Base-by-base conservation (phyloP, 2,329 filamentous ascomycete genomes). In the Epichloe gansuensis region DNA sequence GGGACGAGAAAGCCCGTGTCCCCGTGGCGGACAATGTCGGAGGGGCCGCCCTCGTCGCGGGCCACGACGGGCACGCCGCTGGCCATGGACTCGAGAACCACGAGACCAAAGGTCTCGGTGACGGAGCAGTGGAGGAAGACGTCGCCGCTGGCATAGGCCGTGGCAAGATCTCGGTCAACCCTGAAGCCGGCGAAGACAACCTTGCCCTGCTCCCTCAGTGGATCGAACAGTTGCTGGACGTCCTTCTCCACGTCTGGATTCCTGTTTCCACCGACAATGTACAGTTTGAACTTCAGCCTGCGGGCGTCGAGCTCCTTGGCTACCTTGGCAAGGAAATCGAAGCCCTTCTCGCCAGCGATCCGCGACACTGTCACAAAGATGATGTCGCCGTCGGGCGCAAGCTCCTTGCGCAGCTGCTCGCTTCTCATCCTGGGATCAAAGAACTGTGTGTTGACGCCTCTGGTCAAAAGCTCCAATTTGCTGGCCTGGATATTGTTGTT, bases 121-220 rank as follows among this genome's bases (percentile, higher is more conserved):
- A 86, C 71, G 23, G 80, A 86, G 66, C 81, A 85, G 66, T 87
- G 82, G 13, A 87, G 66, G 61, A 87, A 86, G n/a, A 87, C 58
- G 60, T 87, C 82, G 0, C 77, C 82, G 3, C 77, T 78, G 2
- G 84, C 82, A 57, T 85, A 87, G 9, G 79, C 76, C n/a, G 72
- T 69, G n/a, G 81, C 82, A 8, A 87, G 71, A 2, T 74, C 72
- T 48, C 74, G 73, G 11, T 82, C 82, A 0, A 77, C 73, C 57
- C 79, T 72, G 67, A 85, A 82, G 0, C 83, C 82, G 0, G 81
- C 78, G 62, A 87, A 87, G n/a, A 80, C 60, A 39, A 85, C 81
- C 49, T 74, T 76, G 35, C 77, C 73, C 46, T 70, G 65, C 4
- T 65, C 63, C 11, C 60, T 57, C 8, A 84, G 65, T 0, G 68